phyloP scores from a whole-genome alignment of 2,329 filamentous ascomycete species.

The Fusarium torreyae region DNA sequence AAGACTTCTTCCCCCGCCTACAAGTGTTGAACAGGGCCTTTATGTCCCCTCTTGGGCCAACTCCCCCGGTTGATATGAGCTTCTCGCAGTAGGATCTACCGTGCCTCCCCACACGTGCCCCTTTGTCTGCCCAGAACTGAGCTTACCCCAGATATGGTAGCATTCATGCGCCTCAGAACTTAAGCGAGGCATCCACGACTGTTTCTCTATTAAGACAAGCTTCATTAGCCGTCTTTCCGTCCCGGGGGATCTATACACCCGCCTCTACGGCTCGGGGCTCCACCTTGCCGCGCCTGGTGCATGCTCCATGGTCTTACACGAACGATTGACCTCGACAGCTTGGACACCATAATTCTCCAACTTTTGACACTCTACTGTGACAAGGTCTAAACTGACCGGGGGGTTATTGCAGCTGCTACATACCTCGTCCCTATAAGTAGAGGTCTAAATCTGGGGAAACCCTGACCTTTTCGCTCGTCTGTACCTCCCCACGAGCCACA shows the following conservation, averaged over 20 bases:
- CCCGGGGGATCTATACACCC: constrained; percentile 41
- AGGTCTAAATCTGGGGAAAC: constrained; percentile 29
- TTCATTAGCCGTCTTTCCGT: constrained; percentile 43
- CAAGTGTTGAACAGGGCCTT: neutral
- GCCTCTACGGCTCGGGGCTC: constrained; percentile 34
- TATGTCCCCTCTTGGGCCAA: constrained; percentile 13
- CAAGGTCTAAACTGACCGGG: constrained; percentile 24
- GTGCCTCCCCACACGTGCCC: constrained; percentile 12
- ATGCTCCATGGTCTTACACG: constrained; percentile 19
- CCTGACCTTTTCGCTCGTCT: constrained; percentile 22
- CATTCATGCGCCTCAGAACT: constrained; percentile 4
- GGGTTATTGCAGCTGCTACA: constrained; percentile 13
- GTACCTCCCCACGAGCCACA: constrained; percentile 37
- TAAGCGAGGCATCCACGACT: constrained; percentile 10
- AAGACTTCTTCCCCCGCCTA: neutral
- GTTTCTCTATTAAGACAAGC: neutral
- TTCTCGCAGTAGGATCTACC: constrained; percentile 40
- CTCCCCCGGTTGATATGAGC: constrained; percentile 9
- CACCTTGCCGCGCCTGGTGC: constrained; percentile 38
- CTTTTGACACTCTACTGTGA: constrained; percentile 19
- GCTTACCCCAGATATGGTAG: constrained; percentile 16
- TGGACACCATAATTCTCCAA: neutral
- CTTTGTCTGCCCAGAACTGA: constrained; percentile 1
- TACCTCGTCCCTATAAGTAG: constrained; percentile 45
- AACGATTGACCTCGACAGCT: constrained; percentile 10